Conservation (phyloP, 169 alveolate genomes). For the Cyclospora cayetanensis region DNA sequence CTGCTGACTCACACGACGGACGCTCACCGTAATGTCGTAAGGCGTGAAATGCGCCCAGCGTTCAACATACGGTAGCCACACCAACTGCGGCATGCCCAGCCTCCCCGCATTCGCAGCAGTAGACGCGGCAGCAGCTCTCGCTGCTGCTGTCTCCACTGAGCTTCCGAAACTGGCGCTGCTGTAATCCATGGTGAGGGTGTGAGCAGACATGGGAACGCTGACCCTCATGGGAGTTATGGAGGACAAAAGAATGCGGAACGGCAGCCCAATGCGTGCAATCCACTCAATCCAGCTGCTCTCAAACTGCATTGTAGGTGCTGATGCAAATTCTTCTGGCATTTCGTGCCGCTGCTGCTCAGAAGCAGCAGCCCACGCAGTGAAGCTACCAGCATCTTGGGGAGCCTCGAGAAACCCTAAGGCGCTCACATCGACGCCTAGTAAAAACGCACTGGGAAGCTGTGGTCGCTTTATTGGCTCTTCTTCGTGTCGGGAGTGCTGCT, state of each 20-base stretch:
- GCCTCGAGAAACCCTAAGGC: background rate
- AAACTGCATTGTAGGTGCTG: constrained; percentile 23
- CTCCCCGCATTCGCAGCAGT: constrained; percentile 6
- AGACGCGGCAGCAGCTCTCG: constrained; percentile 31
- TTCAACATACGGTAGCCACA: constrained; percentile 18
- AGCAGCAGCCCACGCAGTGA: constrained; percentile 30
- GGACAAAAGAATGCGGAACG: background rate
- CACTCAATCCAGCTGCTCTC: background rate
- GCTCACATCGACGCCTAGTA: constrained; percentile 21
- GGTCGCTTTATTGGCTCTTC: background rate
- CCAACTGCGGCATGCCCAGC: background rate
- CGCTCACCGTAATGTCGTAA: background rate
- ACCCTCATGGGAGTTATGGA: background rate
- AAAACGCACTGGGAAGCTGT: background rate
- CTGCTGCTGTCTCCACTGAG: background rate
- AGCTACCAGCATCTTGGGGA: background rate
- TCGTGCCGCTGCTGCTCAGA: constrained; percentile 43
- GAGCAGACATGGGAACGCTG: background rate
- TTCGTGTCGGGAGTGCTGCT: background rate
- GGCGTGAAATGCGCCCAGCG: constrained; percentile 22
- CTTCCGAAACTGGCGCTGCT: constrained; percentile 4
- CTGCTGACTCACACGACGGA: constrained; percentile 13
- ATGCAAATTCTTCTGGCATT: background rate
- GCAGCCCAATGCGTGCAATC: background rate
- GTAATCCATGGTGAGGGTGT: background rate